Base-by-base conservation (phyloP, 2,329 filamentous ascomycete genomes). In the Aspergillus nomiae region DNA sequence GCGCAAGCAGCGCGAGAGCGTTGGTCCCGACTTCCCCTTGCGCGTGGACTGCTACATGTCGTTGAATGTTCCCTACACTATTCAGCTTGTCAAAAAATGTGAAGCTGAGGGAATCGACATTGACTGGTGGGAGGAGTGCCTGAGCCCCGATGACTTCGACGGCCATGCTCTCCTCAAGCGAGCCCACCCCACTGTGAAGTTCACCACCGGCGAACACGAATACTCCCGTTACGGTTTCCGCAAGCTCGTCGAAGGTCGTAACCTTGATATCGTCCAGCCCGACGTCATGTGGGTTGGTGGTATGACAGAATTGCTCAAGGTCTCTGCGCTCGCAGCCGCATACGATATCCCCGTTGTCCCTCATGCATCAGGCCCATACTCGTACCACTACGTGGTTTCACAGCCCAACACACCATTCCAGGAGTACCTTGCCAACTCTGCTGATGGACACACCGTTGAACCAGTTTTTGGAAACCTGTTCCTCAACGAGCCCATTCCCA, bases 31-130 rank as follows among this genome's bases (percentile, higher is more conserved):
- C 77, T 97, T 95, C 76, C 94, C 94, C 53, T 85, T 97, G 69
- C 94, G 96, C 84, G 94, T 97, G 6, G 94, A 97, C 81, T 97
- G 94, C 84, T 97, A 96, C 81, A 97, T 97, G 94, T 94, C 91
- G 69, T 83, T 97, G 73, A 97, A 94, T 72, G 94, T 97, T 30
- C 83, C 91, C 1, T 97, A 97, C 81, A 96, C 92, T 4, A 96
- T 97, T 70, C 90, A 97, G 78, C 85, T 97, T 28, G 94, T 91
- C 64, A 91, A 94, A 80, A 90, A 89, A 58, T 92, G 90, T 75
- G 87, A 92, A 64, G 91, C 89, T 74, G 86, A 90, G 70, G 89
- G 93, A 69, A 86, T 97, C 69, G 86, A 94, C 78, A 94, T 97
- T 76, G 93, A 97, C 82, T 97, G 94, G 94, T 97, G 92, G 92